Percentiles rank a stretch among this genome's conserved stretches.
Conservation (phyloP, 2,329 filamentous ascomycete species). For the Microascus cirrosus region DNA sequence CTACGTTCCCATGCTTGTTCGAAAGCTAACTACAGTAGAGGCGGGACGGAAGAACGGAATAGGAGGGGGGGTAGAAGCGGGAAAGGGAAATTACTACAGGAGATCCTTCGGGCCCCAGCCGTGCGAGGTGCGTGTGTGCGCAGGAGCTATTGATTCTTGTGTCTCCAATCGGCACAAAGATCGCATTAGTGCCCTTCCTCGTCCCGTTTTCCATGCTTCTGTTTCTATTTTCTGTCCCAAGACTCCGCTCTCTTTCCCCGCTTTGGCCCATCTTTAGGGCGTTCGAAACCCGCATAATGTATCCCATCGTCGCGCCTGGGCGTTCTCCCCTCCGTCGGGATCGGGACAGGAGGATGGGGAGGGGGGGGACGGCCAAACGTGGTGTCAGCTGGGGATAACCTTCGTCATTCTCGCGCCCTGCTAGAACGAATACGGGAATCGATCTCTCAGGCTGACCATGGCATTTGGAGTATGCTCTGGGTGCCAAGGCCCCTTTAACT, state of each 20-base stretch:
- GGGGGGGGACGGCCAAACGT: background rate
- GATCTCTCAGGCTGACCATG: background rate
- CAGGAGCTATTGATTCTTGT: slow-evolving; percentile 3
- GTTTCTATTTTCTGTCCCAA: background rate
- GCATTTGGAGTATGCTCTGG: background rate
- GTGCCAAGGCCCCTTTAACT: background rate
- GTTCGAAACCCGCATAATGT: background rate
- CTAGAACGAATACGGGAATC: background rate
- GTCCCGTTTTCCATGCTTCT: background rate
- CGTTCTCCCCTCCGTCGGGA: background rate
- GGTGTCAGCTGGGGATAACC: background rate
- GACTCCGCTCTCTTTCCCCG: too few species aligned
- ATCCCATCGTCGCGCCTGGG: background rate
- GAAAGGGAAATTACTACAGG: background rate
- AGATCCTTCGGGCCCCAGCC: background rate
- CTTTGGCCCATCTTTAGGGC: background rate
- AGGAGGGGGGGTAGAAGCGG: background rate
- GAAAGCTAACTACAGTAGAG: background rate
- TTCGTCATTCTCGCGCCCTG: background rate
- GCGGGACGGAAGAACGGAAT: background rate
- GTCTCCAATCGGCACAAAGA: background rate
- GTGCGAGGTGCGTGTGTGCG: background rate
- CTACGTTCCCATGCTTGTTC: background rate
- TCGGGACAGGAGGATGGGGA: background rate
- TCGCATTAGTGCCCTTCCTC: background rate